phyloP scores from a whole-genome alignment of 352 stramenopile species.

The Globisporangium yorkense region DNA sequence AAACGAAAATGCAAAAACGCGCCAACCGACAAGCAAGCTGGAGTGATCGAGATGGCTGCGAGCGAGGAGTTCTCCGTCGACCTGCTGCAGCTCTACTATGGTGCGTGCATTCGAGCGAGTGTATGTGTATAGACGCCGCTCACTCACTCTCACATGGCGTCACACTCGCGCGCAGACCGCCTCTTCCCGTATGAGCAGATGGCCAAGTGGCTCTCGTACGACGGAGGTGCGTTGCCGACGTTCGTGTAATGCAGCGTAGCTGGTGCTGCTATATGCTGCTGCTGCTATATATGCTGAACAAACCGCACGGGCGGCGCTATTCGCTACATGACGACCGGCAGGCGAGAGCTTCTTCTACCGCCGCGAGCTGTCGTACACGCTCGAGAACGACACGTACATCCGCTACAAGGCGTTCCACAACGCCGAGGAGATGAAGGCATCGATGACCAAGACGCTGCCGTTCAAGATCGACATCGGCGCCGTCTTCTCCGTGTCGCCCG shows the following conservation, averaged over 20 bases:
- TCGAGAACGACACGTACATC: conserved; percentile 99
- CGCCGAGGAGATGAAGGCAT: conserved; percentile 75
- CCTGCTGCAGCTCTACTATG: conserved; percentile 85
- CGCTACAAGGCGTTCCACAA: conserved; percentile 95
- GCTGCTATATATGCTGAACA: neutral
- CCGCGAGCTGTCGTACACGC: conserved; percentile 98
- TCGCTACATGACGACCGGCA: conserved; percentile 9
- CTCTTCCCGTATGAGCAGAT: conserved; percentile 87
- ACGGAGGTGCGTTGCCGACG: conserved; percentile 34
- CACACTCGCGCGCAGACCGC: conserved; percentile 34
- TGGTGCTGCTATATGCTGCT: too few species aligned
- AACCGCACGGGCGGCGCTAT: neutral
- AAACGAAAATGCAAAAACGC: neutral
- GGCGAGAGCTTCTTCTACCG: conserved; percentile 80
- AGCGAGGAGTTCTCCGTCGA: conserved; percentile 81
- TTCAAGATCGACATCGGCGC: conserved; percentile 99
- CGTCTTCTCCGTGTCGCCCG: conserved; percentile 88
- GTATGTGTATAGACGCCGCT: neutral
- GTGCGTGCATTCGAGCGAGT: conserved; percentile 15
- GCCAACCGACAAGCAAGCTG: too few species aligned
- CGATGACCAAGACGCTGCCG: conserved; percentile 91
- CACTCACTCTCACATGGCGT: neutral
- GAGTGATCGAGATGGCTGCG: conserved; percentile 26
- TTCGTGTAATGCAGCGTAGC: too few species aligned
- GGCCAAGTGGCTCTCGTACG: conserved; percentile 78